Evolutionary conservation across 768 basidiomycete genomes (phyloP).

Genomic region (Naganishia vaughanmartiniae): DNA sequence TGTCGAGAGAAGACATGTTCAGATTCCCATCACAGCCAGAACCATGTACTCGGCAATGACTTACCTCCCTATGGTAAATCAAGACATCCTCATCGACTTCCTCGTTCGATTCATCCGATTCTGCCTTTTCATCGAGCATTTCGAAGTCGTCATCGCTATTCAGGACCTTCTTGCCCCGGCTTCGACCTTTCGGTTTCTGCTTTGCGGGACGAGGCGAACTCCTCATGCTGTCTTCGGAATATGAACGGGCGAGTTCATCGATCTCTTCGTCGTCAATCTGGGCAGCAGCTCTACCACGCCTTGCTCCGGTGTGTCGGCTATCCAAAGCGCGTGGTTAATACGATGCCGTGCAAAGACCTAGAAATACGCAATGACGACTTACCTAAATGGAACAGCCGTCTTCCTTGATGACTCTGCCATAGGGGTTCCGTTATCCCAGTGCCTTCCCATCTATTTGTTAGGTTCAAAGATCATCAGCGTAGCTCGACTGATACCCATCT

Average conservation of each 20-base stretch:
- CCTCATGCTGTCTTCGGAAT: conserved; percentile 13
- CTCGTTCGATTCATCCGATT: conserved; percentile 3
- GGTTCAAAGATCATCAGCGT: neutral
- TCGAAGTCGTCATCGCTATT: conserved; percentile 17
- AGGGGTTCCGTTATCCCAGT: neutral
- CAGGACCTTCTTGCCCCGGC: neutral
- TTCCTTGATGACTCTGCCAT: neutral
- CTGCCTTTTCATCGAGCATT: neutral
- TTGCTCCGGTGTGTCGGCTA: neutral
- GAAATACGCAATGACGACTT: neutral
- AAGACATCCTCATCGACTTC: conserved; percentile 17
- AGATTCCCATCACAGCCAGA: neutral
- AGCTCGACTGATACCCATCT: neutral
- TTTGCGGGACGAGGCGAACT: neutral
- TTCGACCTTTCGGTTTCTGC: neutral
- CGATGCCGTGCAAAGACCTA: neutral
- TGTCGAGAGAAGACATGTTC: neutral
- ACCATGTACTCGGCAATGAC: neutral
- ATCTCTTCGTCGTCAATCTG: conserved; percentile 4
- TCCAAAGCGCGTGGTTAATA: neutral
- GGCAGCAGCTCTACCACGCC: neutral
- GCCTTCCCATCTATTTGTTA: neutral
- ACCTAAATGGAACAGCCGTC: neutral
- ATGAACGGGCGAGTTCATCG: conserved; percentile 21
- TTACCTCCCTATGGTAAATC: conserved; percentile 15